A percentile compares a stretch with the other conserved stretches of the same genome.
phyloP scores from a whole-genome alignment of 192 early-diverging fungal species.

The Chytriomyces sp. region DNA sequence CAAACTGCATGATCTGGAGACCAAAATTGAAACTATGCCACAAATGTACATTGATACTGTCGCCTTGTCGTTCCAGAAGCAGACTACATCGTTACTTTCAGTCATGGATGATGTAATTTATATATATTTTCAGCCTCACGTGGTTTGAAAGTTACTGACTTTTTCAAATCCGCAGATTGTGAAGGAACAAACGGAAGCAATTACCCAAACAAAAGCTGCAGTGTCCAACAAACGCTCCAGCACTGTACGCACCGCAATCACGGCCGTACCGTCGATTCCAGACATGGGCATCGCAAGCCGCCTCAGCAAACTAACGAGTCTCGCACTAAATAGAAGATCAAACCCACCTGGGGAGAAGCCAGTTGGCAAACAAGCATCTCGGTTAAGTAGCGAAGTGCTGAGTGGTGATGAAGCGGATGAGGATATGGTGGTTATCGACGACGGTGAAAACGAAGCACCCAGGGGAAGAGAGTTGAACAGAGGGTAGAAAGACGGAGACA shows the following conservation, averaged over 20 bases:
- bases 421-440: neutral
- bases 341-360: neutral
- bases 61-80: slow-evolving; percentile 18
- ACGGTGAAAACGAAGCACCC: too few relatives aligned
- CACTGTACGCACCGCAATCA: neutral
- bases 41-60: slow-evolving; percentile 31
- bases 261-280: slow-evolving; percentile 10
- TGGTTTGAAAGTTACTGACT: too few relatives aligned
- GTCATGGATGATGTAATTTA: slow-evolving; percentile 20
- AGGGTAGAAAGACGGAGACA: too few relatives aligned
- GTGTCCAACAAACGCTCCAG: neutral
- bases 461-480: too few relatives aligned
- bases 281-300: slow-evolving; percentile 25
- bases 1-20: slow-evolving; percentile 11
- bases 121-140: too few relatives aligned
- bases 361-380: neutral
- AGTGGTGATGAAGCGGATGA: neutral
- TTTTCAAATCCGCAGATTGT: neutral
- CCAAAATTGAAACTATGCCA: slow-evolving; percentile 15
- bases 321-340: slow-evolving; percentile 2
- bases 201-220: neutral
- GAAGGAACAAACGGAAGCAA: slow-evolving; percentile 19
- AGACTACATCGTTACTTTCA: neutral
- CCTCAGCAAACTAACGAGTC: neutral
- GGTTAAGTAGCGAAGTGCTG: neutral